Percentiles rank a stretch among this genome's conserved stretches.
These are phyloP conservation scores for Plasmodium malariae DNA, from an alignment of 169 alveolate species.

Conservation along the genomic window DNA sequence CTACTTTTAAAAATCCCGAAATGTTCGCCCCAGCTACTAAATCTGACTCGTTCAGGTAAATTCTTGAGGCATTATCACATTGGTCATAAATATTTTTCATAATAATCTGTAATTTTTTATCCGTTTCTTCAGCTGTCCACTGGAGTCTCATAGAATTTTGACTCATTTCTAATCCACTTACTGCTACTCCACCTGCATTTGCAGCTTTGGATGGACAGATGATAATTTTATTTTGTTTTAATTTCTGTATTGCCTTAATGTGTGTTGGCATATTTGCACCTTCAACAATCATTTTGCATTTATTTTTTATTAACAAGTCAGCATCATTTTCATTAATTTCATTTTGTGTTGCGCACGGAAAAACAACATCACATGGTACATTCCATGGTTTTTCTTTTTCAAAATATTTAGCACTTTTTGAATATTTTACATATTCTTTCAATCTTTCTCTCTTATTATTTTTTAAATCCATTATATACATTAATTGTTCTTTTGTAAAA, in stretches of 20 bases:
- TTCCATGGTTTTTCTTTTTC: constrained; percentile 84
- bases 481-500: constrained; percentile 82
- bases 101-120: constrained; percentile 80
- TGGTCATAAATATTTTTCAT: constrained; percentile 85
- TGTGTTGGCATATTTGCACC: constrained; percentile 93
- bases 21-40: constrained; percentile 91
- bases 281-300: constrained; percentile 84
- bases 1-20: constrained; percentile 90
- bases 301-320: constrained; percentile 79
- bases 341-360: constrained; percentile 91
- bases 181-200: constrained; percentile 93
- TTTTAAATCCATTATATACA: constrained; percentile 80
- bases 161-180: constrained; percentile 91
- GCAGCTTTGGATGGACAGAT: constrained; percentile 92
- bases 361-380: constrained; percentile 84
- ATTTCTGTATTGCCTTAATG: constrained; percentile 83
- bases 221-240: constrained; percentile 79
- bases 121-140: constrained; percentile 89
- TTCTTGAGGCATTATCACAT: constrained; percentile 81
- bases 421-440: constrained; percentile 78
- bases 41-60: constrained; percentile 81
- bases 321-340: constrained; percentile 88
- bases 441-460: constrained; percentile 78
- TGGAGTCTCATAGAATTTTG: constrained; percentile 87
- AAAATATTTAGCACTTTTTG: constrained; percentile 75